Evolutionary conservation across 176 grass and related monocot species (phyloP), one percentile per base, ranked within the genome.

Genomic region (Poa annua): DNA sequence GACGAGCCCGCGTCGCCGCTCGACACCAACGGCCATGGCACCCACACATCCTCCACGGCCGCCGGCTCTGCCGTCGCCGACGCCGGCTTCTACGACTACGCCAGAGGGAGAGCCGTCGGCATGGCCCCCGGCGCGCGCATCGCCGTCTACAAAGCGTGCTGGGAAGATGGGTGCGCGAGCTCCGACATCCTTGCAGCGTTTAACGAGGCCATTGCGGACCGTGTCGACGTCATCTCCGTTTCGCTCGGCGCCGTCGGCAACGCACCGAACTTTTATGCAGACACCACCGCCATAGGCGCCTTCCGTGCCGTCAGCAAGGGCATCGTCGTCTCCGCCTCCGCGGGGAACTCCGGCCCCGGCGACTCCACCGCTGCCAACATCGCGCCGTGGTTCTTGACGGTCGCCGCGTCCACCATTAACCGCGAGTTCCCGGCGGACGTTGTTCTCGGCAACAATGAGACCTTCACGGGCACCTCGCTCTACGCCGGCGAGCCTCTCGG

Each of bases 371-470:
- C 66, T 11, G 44, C 7, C 44, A 94, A 94, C 76, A 6, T 55
- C 3, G 92, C 92, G 7, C 92, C 92, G 8, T 94, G 89, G 92
- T 26, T 90, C 62, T 16, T 85, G 63, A 94, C 92, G 4, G 89
- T 94, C 8, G 92, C 84, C 2, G 92, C 92, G 11, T 83, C 84
- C 10, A 80, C 73, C 21, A 48, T 94, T 22, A 86, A 92, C 83
- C 85, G 89, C 21, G 49, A 10, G 16, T 91, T 94, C 73, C 87
- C 71, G 0, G 83, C 81, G 0, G 63, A 76, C 38, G 77, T 92
- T 39, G 35, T 89, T 8, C 89, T 94, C 8, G 89, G 87, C 24
- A 56, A 81, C 44, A 84, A 85, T 1, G 74, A 71, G 1, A 73
- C 32, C 71, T 82, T 87, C 47, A 49, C 19, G 3, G 84, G 81